phyloP scores from a whole-genome alignment of 192 early-diverging fungal species.

The Coemansia sp. region DNA sequence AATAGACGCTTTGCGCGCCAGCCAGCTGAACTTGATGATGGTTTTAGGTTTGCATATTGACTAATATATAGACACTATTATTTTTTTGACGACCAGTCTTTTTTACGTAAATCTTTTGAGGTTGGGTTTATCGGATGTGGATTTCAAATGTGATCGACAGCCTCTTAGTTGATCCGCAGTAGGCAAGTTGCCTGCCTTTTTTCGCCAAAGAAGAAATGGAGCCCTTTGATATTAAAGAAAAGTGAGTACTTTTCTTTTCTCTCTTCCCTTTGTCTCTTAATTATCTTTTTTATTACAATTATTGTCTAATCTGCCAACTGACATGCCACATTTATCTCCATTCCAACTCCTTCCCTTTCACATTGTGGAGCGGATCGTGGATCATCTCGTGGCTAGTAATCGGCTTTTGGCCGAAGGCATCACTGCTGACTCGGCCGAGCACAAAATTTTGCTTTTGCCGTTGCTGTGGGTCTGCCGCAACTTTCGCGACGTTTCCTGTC shows the following conservation, averaged over 20 bases:
- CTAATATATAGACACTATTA: not conserved
- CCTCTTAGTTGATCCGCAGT: not conserved
- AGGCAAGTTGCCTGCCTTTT: not conserved
- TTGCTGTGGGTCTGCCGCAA: not conserved
- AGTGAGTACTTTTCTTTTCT: not conserved
- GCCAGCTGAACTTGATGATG: not conserved
- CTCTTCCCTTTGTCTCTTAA: not conserved
- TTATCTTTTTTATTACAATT: not conserved
- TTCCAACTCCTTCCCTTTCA: not conserved
- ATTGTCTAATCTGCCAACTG: not conserved
- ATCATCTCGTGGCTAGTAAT: not conserved
- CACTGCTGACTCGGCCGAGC: not conserved
- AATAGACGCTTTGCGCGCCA: slow-evolving; percentile 13
- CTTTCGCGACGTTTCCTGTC: not conserved
- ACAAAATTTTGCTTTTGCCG: not conserved
- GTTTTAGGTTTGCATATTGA: slow-evolving; percentile 12
- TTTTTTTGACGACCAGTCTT: not conserved
- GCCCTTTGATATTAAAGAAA: not conserved
- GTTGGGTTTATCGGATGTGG: not conserved
- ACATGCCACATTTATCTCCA: not conserved
- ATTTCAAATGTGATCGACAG: not conserved
- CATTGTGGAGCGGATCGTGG: not conserved
- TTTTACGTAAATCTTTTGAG: not conserved
- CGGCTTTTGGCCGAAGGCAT: not conserved
- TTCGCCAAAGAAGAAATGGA: not conserved